Evolutionary conservation across 257 asterid species (phyloP).

Genomic region (Schizonepeta tenuifolia): DNA sequence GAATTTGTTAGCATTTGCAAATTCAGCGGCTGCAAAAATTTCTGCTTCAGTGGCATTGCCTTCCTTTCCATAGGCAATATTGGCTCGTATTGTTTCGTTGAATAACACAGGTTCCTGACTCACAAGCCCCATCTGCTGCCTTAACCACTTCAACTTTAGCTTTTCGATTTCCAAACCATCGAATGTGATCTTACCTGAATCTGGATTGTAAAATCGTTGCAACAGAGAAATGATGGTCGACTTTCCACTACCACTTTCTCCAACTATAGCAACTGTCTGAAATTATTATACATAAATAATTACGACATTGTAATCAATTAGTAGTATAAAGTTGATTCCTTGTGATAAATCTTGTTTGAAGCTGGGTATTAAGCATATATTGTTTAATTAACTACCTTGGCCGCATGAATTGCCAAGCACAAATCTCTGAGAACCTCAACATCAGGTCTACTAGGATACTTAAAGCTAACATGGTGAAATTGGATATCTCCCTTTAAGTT

Average conservation of each 20-base stretch:
- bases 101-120: conserved; percentile 58
- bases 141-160: conserved; percentile 50
- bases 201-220: conserved; percentile 57
- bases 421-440: conserved; percentile 58
- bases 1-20: conserved; percentile 58
- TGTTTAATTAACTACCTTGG: conserved; percentile 36
- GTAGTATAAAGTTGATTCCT: too few species aligned
- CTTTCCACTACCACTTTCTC: conserved; percentile 72
- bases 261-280: conserved; percentile 63
- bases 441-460: conserved; percentile 68
- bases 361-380: background rate
- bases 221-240: conserved; percentile 56
- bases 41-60: conserved; percentile 53
- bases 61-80: conserved; percentile 57
- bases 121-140: conserved; percentile 64
- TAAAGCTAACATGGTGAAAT: conserved; percentile 57
- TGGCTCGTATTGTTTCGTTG: conserved; percentile 53
- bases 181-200: conserved; percentile 49
- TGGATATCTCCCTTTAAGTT: conserved; percentile 60
- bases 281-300: background rate
- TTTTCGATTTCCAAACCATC: conserved; percentile 41
- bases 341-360: too few species aligned
- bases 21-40: conserved; percentile 48
- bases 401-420: conserved; percentile 46
- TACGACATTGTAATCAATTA: too few species aligned